Conservation (phyloP, 805 yeast species). For the Metschnikowia proteae region DNA sequence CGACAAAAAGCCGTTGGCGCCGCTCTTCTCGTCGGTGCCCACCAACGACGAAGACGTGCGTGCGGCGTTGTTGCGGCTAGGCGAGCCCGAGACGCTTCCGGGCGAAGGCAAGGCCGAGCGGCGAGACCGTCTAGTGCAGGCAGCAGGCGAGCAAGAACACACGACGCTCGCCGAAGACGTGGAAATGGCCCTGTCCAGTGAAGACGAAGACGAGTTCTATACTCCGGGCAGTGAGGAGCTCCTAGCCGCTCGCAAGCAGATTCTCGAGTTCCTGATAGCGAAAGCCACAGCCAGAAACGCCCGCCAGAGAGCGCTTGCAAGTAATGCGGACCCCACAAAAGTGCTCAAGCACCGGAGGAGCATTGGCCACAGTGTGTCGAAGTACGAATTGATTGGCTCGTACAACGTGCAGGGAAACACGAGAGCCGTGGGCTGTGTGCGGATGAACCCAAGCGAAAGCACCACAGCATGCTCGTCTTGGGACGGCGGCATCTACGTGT, state of each 20-base stretch:
- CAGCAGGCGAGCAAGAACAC: slow-evolving; percentile 34
- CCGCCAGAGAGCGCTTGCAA: slow-evolving; percentile 26
- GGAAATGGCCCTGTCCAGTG: slow-evolving; percentile 23
- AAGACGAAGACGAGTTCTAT: slow-evolving; percentile 71
- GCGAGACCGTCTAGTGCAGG: slow-evolving; percentile 52
- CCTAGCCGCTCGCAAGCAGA: slow-evolving; percentile 44
- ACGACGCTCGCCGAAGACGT: slow-evolving; percentile 8
- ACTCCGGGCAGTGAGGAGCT: slow-evolving; percentile 70
- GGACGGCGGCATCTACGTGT: slow-evolving; percentile 65
- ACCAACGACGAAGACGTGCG: slow-evolving; percentile 65
- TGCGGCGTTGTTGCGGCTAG: slow-evolving; percentile 41
- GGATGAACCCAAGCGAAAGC: slow-evolving; percentile 38
- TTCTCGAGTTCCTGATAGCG: slow-evolving; percentile 51
- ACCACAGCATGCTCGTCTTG: slow-evolving; percentile 71
- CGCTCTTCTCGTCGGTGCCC: slow-evolving; percentile 38
- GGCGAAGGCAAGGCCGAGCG: slow-evolving; percentile 63
- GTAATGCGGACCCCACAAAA: slow-evolving; percentile 35
- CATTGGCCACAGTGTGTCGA: slow-evolving; percentile 29
- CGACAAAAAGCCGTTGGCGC: slow-evolving; percentile 5
- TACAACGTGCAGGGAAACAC: slow-evolving; percentile 57
- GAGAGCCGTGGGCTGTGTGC: slow-evolving; percentile 63
- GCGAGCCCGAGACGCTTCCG: slow-evolving; percentile 53
- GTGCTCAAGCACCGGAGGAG: slow-evolving; percentile 46
- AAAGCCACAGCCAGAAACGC: slow-evolving; percentile 43
- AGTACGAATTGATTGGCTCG: slow-evolving; percentile 54